Evolutionary conservation across 768 basidiomycete species (phyloP).

Genomic region (Sutorius australiensis): DNA sequence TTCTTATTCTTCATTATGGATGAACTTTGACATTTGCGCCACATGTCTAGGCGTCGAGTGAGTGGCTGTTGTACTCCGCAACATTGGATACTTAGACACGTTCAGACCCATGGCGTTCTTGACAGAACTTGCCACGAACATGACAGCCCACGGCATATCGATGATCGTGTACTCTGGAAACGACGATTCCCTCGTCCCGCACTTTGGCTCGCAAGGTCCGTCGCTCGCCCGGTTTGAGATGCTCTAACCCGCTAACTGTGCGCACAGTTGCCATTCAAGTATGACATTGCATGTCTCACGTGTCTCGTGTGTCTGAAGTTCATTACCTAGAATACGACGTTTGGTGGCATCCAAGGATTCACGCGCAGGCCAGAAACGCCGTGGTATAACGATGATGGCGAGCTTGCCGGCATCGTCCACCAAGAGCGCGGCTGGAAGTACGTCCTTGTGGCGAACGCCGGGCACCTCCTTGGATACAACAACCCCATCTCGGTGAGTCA

Average conservation of each 20-base stretch:
- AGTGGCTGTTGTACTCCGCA: constrained; percentile 7
- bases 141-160: too few species aligned
- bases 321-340: too few species aligned
- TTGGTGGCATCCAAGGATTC: constrained; percentile 74
- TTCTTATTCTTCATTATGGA: not conserved
- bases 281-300: too few species aligned
- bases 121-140: too few species aligned
- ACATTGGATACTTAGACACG: not conserved
- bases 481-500: constrained; percentile 43
- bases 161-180: too few species aligned
- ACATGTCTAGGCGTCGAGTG: constrained; percentile 32
- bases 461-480: constrained; percentile 34
- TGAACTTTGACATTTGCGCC: too few species aligned
- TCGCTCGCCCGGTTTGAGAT: too few species aligned
- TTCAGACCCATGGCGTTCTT: constrained; percentile 27
- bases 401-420: constrained; percentile 64
- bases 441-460: constrained; percentile 35
- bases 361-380: constrained; percentile 62
- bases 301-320: too few species aligned
- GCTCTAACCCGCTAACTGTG: too few species aligned
- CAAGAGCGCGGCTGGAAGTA: constrained; percentile 65
- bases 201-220: too few species aligned
- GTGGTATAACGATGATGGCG: constrained; percentile 55
- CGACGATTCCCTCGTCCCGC: too few species aligned
- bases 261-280: too few species aligned